These are phyloP conservation scores for Teunomyces kruisii DNA, from an alignment of 805 yeast genomes.

Conservation along the genomic window DNA sequence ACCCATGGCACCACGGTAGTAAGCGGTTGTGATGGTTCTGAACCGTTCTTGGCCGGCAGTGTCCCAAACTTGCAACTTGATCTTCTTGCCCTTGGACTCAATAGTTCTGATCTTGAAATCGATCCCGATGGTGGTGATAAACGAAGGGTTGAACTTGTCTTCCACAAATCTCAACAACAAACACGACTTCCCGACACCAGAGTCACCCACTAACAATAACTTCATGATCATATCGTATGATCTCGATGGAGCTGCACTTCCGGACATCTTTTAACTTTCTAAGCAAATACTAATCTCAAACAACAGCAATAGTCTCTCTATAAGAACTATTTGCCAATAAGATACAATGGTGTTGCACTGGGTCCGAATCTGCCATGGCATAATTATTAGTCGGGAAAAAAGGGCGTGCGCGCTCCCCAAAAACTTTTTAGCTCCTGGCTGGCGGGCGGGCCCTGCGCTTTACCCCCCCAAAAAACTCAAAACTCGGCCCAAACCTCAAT, in stretches of 20 bases:
- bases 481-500: too few relatives aligned
- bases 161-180: slow-evolving; percentile 89
- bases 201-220: slow-evolving; percentile 89
- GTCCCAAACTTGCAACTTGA: slow-evolving; percentile 95
- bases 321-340: background rate
- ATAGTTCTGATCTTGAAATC: slow-evolving; percentile 97
- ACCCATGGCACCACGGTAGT: slow-evolving; percentile 89
- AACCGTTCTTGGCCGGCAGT: slow-evolving; percentile 98
- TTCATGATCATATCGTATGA: slow-evolving; percentile 90
- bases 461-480: too few relatives aligned
- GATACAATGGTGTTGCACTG: background rate
- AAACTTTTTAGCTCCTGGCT: background rate
- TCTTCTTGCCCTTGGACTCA: slow-evolving; percentile 87
- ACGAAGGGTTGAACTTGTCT: slow-evolving; percentile 94
- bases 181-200: slow-evolving; percentile 88
- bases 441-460: too few relatives aligned
- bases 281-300: background rate
- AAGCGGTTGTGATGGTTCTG: slow-evolving; percentile 91
- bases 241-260: slow-evolving; percentile 54
- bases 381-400: background rate
- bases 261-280: background rate
- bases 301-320: background rate
- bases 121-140: slow-evolving; percentile 96
- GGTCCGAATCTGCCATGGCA: slow-evolving; percentile 3
- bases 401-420: background rate